Base-by-base conservation (phyloP, 2,329 filamentous ascomycete species). In the Xylariaceae sp. region DNA sequence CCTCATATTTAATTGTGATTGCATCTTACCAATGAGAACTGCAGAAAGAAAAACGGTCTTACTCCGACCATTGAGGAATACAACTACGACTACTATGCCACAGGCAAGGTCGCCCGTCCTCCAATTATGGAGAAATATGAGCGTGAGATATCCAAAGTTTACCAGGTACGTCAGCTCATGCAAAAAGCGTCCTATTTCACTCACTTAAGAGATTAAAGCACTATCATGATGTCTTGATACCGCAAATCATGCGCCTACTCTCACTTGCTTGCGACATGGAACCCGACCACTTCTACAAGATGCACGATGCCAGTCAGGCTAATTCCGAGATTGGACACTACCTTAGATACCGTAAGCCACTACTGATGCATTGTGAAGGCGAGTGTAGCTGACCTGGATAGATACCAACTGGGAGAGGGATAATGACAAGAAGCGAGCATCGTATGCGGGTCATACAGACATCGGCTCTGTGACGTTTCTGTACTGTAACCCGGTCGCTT, bases 401-500 rank as follows among this genome's bases (percentile, higher is more conserved):
- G 43, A 45, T 16, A 45, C 22, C 6, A 45, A 45, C 43, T 45
- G 43, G 43, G 31, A 14, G 14, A 45, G 43, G 31, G 43, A 45
- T 34, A 36, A 45, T 16, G 43, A 45, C 43, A 45, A 45, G 43
- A 45, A 45, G 43, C 28, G 43, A 14, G 43, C 43, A 13, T 45
- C 43, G n/a, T 45, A 45, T 17, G 43, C 43, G n/a, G 43, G 43
- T 19, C 43, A 45, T 31, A 45, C 43, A 11, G 43, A 45, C 22
- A 45, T 45, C 13, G 43, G 43, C 31, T 45, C 43, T 12, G 43
- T 45, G 43, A 45, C 43, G 11, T 45, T 45, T 36, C 43, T 45
- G 22, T 45, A 45, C 43, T 45, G 43, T 31, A 45, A 45, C 22
- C 43, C 43, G 2, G 43, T 45, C 28, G 22, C 31, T 3, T 45